A percentile compares a stretch with the other conserved stretches of the same genome.
Conservation (phyloP, 148 eudicot genomes). For the Camellia granthamiana region DNA sequence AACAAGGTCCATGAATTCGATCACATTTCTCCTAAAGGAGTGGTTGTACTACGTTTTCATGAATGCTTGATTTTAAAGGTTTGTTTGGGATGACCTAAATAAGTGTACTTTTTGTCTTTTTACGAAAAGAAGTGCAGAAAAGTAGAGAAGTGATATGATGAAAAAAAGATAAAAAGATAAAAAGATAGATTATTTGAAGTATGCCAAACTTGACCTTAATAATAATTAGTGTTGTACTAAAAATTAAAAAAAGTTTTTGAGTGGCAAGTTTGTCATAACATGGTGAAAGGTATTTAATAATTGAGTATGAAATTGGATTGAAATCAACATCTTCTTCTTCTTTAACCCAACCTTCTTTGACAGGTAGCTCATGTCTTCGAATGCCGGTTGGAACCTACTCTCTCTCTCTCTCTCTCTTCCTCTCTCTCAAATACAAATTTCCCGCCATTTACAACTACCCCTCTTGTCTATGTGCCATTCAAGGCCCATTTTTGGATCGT, state of each 20-base stretch:
- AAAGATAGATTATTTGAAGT: too few species aligned
- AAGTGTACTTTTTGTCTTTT: too few species aligned
- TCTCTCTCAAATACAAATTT: not conserved
- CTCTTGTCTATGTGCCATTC: not conserved
- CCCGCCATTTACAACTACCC: not conserved
- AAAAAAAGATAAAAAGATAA: too few species aligned
- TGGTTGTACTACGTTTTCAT: too few species aligned
- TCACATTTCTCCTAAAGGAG: too few species aligned
- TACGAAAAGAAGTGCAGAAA: too few species aligned
- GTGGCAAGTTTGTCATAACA: not conserved
- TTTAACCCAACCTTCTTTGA: not conserved
- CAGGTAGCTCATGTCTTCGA: not conserved
- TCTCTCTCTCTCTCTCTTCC: not conserved
- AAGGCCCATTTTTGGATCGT: not conserved
- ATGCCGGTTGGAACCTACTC: not conserved
- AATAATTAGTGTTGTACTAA: not conserved
- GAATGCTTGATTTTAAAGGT: too few species aligned
- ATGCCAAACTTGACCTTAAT: too few species aligned
- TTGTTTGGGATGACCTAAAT: too few species aligned
- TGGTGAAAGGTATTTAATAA: not conserved
- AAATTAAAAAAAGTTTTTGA: not conserved
- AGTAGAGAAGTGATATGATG: too few species aligned
- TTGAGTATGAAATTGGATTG: not conserved
- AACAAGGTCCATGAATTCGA: too few species aligned
- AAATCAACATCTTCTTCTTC: not conserved